Conservation (phyloP, 768 basidiomycete species). For the Crassisporium funariophilum region DNA sequence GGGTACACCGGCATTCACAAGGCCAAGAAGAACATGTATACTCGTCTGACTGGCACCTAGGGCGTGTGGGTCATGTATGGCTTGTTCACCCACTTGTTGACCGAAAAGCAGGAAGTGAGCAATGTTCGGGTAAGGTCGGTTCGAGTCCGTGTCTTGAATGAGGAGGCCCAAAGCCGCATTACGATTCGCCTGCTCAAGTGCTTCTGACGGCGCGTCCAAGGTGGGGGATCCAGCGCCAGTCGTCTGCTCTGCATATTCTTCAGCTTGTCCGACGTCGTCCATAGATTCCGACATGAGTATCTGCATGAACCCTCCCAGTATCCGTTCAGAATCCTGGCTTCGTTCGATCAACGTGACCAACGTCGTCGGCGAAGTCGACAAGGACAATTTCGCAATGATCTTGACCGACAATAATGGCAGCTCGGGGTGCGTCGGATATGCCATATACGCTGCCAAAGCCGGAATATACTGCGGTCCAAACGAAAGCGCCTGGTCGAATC, state of each 20-base stretch:
- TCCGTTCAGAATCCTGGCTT: conserved; percentile 82
- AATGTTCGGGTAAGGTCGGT: conserved; percentile 73
- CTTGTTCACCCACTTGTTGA: conserved; percentile 54
- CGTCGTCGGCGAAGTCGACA: conserved; percentile 67
- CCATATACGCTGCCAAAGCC: conserved; percentile 79
- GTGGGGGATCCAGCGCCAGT: conserved; percentile 79
- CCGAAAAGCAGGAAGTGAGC: conserved; percentile 89
- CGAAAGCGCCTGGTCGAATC: conserved; percentile 74
- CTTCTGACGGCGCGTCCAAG: conserved; percentile 43
- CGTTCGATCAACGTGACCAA: conserved; percentile 79
- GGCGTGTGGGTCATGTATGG: conserved; percentile 79
- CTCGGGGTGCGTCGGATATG: conserved; percentile 70
- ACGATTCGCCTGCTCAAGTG: conserved; percentile 69
- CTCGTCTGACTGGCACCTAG: conserved; percentile 69
- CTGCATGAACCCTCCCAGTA: conserved; percentile 75
- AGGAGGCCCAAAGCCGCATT: conserved; percentile 81
- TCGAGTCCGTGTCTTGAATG: conserved; percentile 69
- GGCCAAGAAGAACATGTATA: conserved; percentile 78
- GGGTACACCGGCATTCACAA: conserved; percentile 75
- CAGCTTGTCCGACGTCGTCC: conserved; percentile 62
- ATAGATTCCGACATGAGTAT: conserved; percentile 63
- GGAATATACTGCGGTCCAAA: conserved; percentile 75
- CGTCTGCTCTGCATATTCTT: conserved; percentile 57
- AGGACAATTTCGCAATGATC: conserved; percentile 68
- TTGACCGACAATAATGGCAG: conserved; percentile 77